Evolutionary conservation across 805 yeast species (phyloP), one percentile per base, ranked within the genome.

Genomic region (Candida insectorum): DNA sequence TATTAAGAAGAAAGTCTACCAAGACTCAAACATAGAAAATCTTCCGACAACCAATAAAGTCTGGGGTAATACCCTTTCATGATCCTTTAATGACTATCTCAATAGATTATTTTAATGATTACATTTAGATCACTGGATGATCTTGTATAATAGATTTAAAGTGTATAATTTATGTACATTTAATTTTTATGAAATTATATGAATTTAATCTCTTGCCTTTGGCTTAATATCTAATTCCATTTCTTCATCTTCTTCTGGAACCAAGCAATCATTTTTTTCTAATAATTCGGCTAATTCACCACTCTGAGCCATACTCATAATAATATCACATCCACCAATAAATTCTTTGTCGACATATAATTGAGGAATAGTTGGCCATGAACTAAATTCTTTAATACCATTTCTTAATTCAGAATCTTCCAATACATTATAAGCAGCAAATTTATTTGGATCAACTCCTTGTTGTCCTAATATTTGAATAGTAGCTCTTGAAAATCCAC

Each of bases 341-440:
- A 93, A 93, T 56, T 93, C 98, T 46, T 81, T 80, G 47, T 81
- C 75, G 10, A 93, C 87, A 54, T 89, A 93, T 27, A 93, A 73
- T 62, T 93, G 99, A 11, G 99, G 99, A 39, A 93, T 88, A 1
- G 99, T 93, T 36, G 99, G 99, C 99, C 99, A 93, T 45, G 85
- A 81, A 47, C 91, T 79, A 62, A 77, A 93, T 58, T 93, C 98
- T 65, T 93, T 93, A 52, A 93, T 87, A 20, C 97, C 98, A 30
- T 85, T 80, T 63, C 98, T 84, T 43, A 93, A 74, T 51, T 93
- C 97, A 3, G 83, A 79, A 58, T 93, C 98, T 61, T 93, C 97
- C 46, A 93, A 69, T 0, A 93, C 98, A 54, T 93, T 91, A 63
- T 85, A 93, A 14, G 97, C 97, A 25, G 97, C 97, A 65, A 93